Percentiles rank a stretch among this genome's conserved stretches.
phyloP scores from a whole-genome alignment of 129 eudicot genomes.

The Tagetes patula region DNA sequence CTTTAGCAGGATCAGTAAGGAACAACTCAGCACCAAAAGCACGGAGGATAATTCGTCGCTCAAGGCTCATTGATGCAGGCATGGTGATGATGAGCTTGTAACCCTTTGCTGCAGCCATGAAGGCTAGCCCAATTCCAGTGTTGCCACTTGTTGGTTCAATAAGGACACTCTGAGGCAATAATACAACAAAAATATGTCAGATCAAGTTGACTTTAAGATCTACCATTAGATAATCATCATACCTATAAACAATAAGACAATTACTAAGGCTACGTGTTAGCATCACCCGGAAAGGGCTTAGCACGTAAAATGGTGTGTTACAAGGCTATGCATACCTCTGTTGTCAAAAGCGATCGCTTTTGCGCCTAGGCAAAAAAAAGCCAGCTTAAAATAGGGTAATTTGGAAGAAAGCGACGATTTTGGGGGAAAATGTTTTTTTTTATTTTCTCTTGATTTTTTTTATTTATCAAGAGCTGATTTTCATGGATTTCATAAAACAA shows the following conservation, averaged over 20 bases:
- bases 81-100: slow-evolving; percentile 92
- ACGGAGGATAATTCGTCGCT: slow-evolving; percentile 77
- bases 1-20: slow-evolving; percentile 91
- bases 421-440: no score
- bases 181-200: slow-evolving; percentile 14
- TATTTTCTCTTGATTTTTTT: no score
- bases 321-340: no score
- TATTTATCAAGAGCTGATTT: no score
- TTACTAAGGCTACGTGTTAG: background rate
- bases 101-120: slow-evolving; percentile 95
- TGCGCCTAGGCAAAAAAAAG: no score
- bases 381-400: no score
- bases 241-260: background rate
- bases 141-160: slow-evolving; percentile 96
- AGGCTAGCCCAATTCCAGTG: slow-evolving; percentile 92
- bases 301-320: no score
- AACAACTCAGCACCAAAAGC: slow-evolving; percentile 97
- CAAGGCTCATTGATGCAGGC: slow-evolving; percentile 94
- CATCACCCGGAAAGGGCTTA: no score
- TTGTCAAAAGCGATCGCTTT: no score
- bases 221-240: background rate
- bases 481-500: no score
- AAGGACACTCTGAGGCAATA: slow-evolving; percentile 62
- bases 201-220: background rate
- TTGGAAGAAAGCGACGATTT: no score